Conservation (phyloP, 192 early-diverging fungal genomes). For the Chytriomyces confervae region DNA sequence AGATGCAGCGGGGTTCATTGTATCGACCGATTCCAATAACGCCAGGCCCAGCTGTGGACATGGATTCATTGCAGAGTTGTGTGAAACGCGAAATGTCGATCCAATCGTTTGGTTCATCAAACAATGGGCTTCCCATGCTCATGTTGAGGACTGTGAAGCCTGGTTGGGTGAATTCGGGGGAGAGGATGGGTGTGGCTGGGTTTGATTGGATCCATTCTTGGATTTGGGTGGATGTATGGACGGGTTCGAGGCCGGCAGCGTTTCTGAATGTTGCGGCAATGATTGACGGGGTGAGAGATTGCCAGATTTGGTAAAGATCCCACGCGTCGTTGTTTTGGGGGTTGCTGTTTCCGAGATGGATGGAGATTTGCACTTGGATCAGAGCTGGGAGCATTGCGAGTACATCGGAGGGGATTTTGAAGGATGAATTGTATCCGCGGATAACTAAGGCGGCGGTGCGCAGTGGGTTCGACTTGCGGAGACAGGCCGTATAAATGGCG, state of each 20-base stretch:
- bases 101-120: neutral
- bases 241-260: neutral
- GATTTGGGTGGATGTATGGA: neutral
- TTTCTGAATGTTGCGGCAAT: neutral
- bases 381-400: neutral
- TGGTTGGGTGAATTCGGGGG: neutral
- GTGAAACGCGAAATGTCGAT: neutral
- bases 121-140: neutral
- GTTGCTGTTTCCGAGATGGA: too few species aligned
- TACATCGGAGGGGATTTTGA: neutral
- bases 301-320: too few species aligned
- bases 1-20: neutral
- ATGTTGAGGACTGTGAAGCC: neutral
- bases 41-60: neutral
- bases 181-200: neutral
- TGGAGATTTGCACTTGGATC: too few species aligned
- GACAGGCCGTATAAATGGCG: neutral
- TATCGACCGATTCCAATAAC: slow-evolving; percentile 2
- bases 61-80: neutral
- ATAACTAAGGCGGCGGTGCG: neutral
- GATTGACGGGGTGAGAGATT: neutral
- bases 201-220: neutral
- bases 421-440: neutral
- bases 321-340: too few species aligned
- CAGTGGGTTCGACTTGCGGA: neutral